Evolutionary conservation across 345 rosid species (phyloP).

Genomic region (Pseudoturritis turrita): DNA sequence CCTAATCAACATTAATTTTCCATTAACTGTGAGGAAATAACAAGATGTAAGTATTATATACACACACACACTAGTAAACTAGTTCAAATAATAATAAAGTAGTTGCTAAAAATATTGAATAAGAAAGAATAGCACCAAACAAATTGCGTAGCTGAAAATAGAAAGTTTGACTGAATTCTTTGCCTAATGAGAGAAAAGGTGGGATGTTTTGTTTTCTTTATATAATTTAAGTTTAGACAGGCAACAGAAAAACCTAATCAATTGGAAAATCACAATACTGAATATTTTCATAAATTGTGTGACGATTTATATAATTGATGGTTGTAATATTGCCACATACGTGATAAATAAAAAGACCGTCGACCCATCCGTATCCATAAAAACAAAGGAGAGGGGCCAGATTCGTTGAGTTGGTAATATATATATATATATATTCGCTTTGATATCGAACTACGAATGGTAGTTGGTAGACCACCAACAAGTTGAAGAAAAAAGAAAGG

Average conservation of each 20-base stretch:
- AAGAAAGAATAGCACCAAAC: neutral
- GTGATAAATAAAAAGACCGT: neutral
- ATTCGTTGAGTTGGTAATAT: constrained; percentile 4
- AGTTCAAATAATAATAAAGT: neutral
- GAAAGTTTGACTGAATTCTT: neutral
- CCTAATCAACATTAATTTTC: neutral
- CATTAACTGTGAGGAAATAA: neutral
- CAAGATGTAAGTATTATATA: neutral
- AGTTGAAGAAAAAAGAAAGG: too few species aligned
- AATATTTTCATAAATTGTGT: neutral
- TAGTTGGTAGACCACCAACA: constrained; percentile 22
- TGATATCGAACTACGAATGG: neutral
- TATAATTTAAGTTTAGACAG: neutral
- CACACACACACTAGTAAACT: too few species aligned
- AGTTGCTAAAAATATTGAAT: neutral
- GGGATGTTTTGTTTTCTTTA: neutral
- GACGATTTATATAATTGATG: neutral
- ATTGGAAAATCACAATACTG: neutral
- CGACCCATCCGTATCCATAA: neutral
- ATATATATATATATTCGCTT: neutral
- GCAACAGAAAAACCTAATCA: neutral
- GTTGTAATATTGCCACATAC: neutral
- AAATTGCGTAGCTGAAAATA: constrained; percentile 9
- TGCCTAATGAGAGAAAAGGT: neutral
- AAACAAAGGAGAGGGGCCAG: neutral